Evolutionary conservation across 2,329 filamentous ascomycete genomes (phyloP).

Genomic region (Fusarium tjaetaba): DNA sequence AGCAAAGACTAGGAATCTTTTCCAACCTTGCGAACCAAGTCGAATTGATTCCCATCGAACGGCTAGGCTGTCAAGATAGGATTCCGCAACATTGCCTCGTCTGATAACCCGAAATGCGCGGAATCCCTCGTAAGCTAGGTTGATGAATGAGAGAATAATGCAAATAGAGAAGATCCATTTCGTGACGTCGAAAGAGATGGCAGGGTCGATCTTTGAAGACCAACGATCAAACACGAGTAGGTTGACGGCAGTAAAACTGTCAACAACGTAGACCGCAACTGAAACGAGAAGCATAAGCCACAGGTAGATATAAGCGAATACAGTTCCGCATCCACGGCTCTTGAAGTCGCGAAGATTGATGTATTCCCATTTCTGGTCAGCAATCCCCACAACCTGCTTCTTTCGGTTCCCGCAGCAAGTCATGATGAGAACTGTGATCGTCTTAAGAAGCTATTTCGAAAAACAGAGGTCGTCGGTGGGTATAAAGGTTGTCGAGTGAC

Average conservation of each 20-base stretch:
- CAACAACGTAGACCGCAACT: conserved; percentile 85
- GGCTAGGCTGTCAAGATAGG: conserved; percentile 88
- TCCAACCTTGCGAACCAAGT: conserved; percentile 80
- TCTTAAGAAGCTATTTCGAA: conserved; percentile 19
- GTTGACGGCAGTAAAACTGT: conserved; percentile 93
- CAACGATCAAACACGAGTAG: conserved; percentile 89
- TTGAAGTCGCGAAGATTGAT: conserved; percentile 84
- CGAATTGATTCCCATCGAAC: conserved; percentile 85
- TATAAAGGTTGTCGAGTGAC: conserved; percentile 22
- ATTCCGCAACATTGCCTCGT: conserved; percentile 87
- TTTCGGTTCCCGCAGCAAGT: conserved; percentile 72
- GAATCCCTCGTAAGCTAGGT: conserved; percentile 82
- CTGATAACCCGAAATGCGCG: conserved; percentile 83
- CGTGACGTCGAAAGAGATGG: conserved; percentile 78
- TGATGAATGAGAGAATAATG: conserved; percentile 89
- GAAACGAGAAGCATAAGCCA: conserved; percentile 84
- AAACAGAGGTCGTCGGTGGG: conserved; percentile 20
- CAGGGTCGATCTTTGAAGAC: conserved; percentile 84
- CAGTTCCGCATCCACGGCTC: conserved; percentile 78
- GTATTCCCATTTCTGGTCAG: conserved; percentile 95
- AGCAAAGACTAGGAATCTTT: conserved; percentile 90
- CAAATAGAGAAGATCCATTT: conserved; percentile 97
- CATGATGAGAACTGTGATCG: conserved; percentile 57
- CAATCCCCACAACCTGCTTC: conserved; percentile 72
- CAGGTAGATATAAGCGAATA: conserved; percentile 85